Conservation (phyloP, 805 yeast species). For the Ogataea paradorogensis region DNA sequence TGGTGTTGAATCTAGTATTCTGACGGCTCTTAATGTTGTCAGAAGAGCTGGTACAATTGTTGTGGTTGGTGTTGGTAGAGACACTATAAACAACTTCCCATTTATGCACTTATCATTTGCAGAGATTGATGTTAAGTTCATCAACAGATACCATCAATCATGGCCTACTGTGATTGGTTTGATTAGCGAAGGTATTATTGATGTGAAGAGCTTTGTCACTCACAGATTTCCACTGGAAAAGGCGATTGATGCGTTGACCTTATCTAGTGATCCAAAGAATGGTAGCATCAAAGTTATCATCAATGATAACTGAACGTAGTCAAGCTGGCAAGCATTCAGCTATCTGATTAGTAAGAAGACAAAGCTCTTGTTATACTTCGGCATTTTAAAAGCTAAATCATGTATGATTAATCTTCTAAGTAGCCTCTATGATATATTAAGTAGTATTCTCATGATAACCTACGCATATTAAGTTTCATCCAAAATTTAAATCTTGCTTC, state of each 20-base stretch:
- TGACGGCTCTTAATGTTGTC: conserved; percentile 44
- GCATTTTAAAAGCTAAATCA: too few relatives aligned
- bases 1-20: conserved; percentile 48
- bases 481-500: too few relatives aligned
- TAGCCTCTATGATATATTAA: too few relatives aligned
- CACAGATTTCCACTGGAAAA: conserved; percentile 46
- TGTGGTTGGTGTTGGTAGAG: conserved; percentile 52
- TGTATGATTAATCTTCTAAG: too few relatives aligned
- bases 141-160: conserved; percentile 52
- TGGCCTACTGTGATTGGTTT: conserved; percentile 57
- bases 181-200: conserved; percentile 41
- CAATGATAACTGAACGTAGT: conserved; percentile 26
- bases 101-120: conserved; percentile 53
- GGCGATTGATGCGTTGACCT: conserved; percentile 43
- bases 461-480: too few relatives aligned
- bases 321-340: too few relatives aligned
- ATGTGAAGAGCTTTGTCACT: conserved; percentile 45
- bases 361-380: too few relatives aligned
- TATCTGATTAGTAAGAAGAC: too few relatives aligned
- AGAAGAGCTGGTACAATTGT: conserved; percentile 46
- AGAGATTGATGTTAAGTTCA: conserved; percentile 49
- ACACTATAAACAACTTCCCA: conserved; percentile 45
- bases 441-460: too few relatives aligned
- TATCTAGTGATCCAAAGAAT: conserved; percentile 37
- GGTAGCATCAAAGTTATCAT: conserved; percentile 49